These are phyloP conservation scores for Ichthyophthirius multifiliis DNA, from an alignment of 169 alveolate genomes.

Conservation along the genomic window DNA sequence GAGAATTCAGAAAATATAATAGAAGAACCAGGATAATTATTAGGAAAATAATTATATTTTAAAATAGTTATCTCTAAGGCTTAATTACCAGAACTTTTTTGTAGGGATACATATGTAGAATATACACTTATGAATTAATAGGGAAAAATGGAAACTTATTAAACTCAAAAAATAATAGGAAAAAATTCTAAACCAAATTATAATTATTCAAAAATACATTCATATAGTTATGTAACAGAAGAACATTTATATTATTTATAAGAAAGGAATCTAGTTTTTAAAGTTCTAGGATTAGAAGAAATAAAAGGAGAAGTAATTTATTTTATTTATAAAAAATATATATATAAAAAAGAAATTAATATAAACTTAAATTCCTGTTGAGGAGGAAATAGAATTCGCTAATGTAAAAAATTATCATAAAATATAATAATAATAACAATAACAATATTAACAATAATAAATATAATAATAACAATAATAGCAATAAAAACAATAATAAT, in stretches of 20 bases:
- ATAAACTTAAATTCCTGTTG: constrained; percentile 36
- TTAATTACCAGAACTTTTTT: constrained; percentile 45
- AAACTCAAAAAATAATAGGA: constrained; percentile 32
- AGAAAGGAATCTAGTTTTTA: constrained; percentile 55
- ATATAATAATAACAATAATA: too few relatives aligned
- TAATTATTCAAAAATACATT: constrained; percentile 31
- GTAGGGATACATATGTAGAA: constrained; percentile 51
- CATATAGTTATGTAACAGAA: constrained; percentile 39
- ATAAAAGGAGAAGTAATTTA: constrained; percentile 21
- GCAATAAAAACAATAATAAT: too few relatives aligned
- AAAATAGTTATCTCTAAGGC: constrained; percentile 53
- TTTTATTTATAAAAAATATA: too few relatives aligned
- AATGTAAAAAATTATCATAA: background rate
- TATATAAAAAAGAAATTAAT: background rate
- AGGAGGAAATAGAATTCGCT: constrained; percentile 8
- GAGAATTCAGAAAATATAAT: constrained; percentile 23
- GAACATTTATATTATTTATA: constrained; percentile 23
- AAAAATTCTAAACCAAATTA: constrained; percentile 43
- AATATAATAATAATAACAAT: background rate
- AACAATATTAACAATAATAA: background rate
- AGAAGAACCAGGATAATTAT: constrained; percentile 64
- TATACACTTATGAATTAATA: constrained; percentile 46
- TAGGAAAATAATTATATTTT: constrained; percentile 54
- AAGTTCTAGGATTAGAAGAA: constrained; percentile 56
- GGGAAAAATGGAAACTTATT: constrained; percentile 22